Evolutionary conservation across 164 flowering plant genomes (phyloP), one percentile per base, ranked within the genome.

Genomic region (Chimonanthus praecox): DNA sequence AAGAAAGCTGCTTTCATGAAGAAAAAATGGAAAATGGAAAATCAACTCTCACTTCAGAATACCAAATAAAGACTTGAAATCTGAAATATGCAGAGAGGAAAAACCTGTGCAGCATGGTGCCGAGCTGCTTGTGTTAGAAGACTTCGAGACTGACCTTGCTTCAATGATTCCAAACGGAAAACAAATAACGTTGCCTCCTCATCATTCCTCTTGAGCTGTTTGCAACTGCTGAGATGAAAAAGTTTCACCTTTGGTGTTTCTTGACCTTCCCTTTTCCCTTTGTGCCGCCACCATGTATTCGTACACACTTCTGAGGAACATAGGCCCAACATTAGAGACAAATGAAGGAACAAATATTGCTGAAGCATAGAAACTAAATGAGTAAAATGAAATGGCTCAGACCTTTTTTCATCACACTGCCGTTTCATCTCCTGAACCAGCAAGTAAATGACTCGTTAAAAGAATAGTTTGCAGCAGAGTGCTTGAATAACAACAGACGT

Each of bases 51-150:
- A 33, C 67, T 50, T 18, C 64, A 69, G 6, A 44, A 64, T 5
- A 71, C n/a, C 49, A 43, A 72, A 21, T 18, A 20, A 50, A 58
- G 15, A 43, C 6, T 11, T 2, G 43, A 80, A 77, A 72, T 3
- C 50, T 43, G 74, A 33, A n/a, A 61, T 67, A 10, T 61, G 69
- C 47, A 50, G 11, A 63, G 44, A 45, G 45, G 16, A n/a, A 47
- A 74, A 80, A 94, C 98, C 95, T 92, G 97, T 69, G 98, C 95
- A 79, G 95, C 97, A 86, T 94, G 95, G 77, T 94, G 98, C 49
- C 98, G 84, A 71, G 94, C 89, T 64, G 97, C 97, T 86, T 94
- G 98, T 43, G 97, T 92, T 58, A 94, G 84, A 82, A 94, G 94
- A 80, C 95, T 92, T 5, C 94, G 86, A 16, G 92, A 86, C 73